Evolutionary conservation across 2,329 filamentous ascomycete genomes (phyloP).

Genomic region (Aspergillus sojae): DNA sequence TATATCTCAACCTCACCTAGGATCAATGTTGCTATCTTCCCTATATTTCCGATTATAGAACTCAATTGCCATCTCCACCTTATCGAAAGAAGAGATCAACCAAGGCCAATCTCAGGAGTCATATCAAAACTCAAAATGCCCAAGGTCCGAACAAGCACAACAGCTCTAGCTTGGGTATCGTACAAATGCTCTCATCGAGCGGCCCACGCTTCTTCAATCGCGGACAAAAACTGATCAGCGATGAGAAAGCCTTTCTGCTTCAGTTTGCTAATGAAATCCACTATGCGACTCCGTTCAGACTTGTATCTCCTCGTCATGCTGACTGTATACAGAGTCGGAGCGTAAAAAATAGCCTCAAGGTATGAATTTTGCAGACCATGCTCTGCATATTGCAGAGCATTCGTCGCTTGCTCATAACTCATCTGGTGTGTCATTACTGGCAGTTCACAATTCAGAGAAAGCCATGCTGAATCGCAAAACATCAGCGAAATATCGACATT

Average conservation of each 20-base stretch:
- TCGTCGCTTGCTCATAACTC: background rate
- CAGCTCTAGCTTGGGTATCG: background rate
- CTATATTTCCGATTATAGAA: background rate
- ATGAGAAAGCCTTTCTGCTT: conserved; percentile 1
- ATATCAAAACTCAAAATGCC: background rate
- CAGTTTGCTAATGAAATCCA: background rate
- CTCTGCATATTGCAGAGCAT: background rate
- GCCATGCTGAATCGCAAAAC: conserved; percentile 1
- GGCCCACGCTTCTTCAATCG: conserved; percentile 2
- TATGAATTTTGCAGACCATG: background rate
- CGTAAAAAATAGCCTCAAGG: conserved; percentile 2
- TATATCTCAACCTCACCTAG: too few relatives aligned
- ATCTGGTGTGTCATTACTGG: background rate
- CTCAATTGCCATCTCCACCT: background rate
- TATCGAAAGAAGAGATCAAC: background rate
- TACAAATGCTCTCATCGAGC: background rate
- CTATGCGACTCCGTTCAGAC: background rate
- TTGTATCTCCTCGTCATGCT: background rate
- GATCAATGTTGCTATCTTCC: background rate
- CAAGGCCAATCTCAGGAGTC: background rate
- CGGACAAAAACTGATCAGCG: background rate
- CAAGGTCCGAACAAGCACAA: background rate
- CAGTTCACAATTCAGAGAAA: background rate
- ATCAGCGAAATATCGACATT: conserved; percentile 3
- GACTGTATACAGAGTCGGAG: background rate